Evolutionary conservation across 1,139 yeast genomes (phyloP), one percentile per base, ranked within the genome.

Genomic region (Candida albicans): DNA sequence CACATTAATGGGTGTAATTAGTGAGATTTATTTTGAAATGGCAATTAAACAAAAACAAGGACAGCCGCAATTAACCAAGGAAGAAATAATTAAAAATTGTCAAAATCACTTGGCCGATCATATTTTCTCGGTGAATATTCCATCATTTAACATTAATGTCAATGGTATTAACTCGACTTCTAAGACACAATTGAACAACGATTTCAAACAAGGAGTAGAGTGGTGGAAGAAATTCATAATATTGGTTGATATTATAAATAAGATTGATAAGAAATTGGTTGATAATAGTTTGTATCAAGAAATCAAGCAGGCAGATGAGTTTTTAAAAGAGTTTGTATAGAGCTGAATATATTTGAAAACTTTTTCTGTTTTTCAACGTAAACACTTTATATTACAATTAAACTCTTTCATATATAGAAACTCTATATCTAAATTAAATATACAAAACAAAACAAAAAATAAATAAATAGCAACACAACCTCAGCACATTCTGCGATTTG

Each of bases 171-270:
- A 73, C 49, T 65, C 76, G 40, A 61, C 71, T 22, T 66, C 69
- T 1, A 51, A 63, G 1, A 61, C 56, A 1, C 75, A 68, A 49
- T 59, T 78, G 13, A 56, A 65, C 28, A 53, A 52, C 1, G 84
- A 79, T 53, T 65, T 81, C 41, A 56, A 61, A 4, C 50, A 50
- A 14, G 79, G 74, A 5, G 60, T 73, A 10, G 48, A 54, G 35
- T 74, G 76, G 49, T 69, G 80, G 71, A 49, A 50, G 13, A 55
- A 64, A 37, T 79, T 79, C 43, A 67, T 73, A 40, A 54, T 61
- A 28, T 62, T 82, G 43, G 65, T 73, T 12, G 57, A 58, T 39
- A 57, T 65, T 14, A 67, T 69, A 25, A 61, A 68, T 45, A 65
- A 62, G 15, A 61, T 52, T n/a, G 76, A 73, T 47, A 53, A 62